Percentiles rank a stretch among this genome's conserved stretches.
Conservation (phyloP, 2,329 filamentous ascomycete genomes). For the Keithomyces neogunnii region DNA sequence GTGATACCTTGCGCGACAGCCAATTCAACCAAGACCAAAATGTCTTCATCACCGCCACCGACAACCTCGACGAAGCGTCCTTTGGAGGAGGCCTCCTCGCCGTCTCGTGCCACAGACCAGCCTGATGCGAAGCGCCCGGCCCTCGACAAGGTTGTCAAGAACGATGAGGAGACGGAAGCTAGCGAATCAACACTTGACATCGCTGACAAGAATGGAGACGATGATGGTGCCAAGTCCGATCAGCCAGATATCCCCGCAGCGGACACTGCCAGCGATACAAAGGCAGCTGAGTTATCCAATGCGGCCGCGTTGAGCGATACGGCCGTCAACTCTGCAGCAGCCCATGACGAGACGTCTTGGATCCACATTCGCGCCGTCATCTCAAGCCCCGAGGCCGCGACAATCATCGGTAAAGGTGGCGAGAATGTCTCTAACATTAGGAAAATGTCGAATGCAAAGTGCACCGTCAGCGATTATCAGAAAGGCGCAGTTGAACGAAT, state of each 20-base stretch:
- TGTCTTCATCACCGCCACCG: constrained; percentile 64
- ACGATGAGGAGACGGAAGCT: constrained; percentile 45
- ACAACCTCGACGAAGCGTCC: constrained; percentile 78
- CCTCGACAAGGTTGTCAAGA: constrained; percentile 81
- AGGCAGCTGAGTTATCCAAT: constrained; percentile 13
- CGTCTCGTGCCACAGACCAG: constrained; percentile 82
- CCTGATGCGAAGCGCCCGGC: constrained; percentile 96
- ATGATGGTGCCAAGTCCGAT: constrained; percentile 37
- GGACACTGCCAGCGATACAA: constrained; percentile 19
- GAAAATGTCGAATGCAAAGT: constrained; percentile 91
- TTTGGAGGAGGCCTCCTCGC: constrained; percentile 93
- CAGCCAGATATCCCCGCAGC: constrained; percentile 19
- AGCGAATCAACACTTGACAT: constrained; percentile 27
- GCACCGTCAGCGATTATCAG: constrained; percentile 97
- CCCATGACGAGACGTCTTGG: constrained; percentile 89
- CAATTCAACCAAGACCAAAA: constrained; percentile 31
- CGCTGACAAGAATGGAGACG: constrained; percentile 39
- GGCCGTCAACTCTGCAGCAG: constrained; percentile 37
- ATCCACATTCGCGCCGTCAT: constrained; percentile 96
- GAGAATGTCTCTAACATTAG: constrained; percentile 98
- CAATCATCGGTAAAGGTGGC: constrained; percentile 95
- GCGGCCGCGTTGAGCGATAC: constrained; percentile 20
- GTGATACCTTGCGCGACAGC: constrained; percentile 16
- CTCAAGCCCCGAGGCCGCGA: constrained; percentile 93
- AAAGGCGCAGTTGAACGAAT: constrained; percentile 96